Evolutionary conservation across 257 asterid genomes (phyloP).

Genomic region (Solanum peruvianum): DNA sequence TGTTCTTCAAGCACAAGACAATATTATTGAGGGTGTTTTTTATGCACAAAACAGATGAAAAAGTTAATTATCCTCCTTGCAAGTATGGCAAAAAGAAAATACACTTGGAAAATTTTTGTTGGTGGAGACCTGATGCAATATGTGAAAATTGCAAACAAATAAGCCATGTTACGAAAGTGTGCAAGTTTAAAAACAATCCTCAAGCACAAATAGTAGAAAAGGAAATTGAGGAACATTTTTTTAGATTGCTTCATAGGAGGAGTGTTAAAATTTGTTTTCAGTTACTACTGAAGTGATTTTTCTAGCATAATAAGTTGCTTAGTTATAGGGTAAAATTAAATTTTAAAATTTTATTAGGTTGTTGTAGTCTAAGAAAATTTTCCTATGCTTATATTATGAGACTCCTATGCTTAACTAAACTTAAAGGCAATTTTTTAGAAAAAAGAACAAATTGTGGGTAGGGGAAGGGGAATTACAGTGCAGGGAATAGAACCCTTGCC

Average conservation of each 20-base stretch:
- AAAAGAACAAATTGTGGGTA: not conserved
- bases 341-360: not conserved
- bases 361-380: not conserved
- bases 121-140: not conserved
- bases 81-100: not conserved
- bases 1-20: not conserved
- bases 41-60: not conserved
- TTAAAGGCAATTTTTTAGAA: not conserved
- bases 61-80: not conserved
- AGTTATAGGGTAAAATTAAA: not conserved
- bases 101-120: not conserved
- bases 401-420: not conserved
- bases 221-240: not conserved
- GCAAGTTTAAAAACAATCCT: not conserved
- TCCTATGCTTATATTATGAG: not conserved
- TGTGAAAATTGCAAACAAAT: not conserved
- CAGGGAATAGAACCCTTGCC: not conserved
- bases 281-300: not conserved
- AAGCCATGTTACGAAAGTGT: not conserved
- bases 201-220: not conserved
- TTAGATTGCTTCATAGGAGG: not conserved
- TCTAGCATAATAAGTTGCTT: not conserved
- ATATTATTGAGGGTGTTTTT: not conserved
- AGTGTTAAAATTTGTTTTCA: not conserved
- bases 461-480: not conserved